Evolutionary conservation across 2,329 filamentous ascomycete species (phyloP).

Genomic region (Epichloe festucae): DNA sequence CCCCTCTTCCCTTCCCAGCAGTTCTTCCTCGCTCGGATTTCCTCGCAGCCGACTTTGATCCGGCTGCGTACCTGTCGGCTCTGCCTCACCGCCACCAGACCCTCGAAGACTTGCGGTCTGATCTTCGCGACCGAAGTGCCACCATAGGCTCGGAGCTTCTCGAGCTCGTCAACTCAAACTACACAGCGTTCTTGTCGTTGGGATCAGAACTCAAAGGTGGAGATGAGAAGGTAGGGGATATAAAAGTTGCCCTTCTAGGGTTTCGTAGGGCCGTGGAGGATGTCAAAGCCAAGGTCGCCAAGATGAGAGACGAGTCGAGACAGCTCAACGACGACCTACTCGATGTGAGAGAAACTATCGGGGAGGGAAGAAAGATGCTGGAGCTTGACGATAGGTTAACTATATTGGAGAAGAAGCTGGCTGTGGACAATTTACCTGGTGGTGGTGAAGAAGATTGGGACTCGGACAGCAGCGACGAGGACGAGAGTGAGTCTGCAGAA

Average conservation of each 20-base stretch:
- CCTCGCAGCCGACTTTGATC: conserved; percentile 62
- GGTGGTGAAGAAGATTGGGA: conserved; percentile 10
- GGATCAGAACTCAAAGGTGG: conserved; percentile 74
- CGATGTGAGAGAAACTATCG: conserved; percentile 49
- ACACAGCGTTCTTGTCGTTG: conserved; percentile 76
- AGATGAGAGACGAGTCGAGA: conserved; percentile 50
- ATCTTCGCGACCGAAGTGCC: conserved; percentile 69
- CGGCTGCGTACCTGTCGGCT: conserved; percentile 67
- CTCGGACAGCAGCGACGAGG: conserved; percentile 26
- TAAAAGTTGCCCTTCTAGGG: conserved; percentile 73
- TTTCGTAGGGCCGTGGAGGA: conserved; percentile 73
- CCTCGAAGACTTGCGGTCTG: conserved; percentile 79
- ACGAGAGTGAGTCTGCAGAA: conserved; percentile 20
- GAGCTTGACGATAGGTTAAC: conserved; percentile 52
- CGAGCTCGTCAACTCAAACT: conserved; percentile 91
- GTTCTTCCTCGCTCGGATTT: conserved; percentile 78
- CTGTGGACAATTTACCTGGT: conserved; percentile 31
- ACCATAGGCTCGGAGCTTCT: conserved; percentile 76
- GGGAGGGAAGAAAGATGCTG: conserved; percentile 47
- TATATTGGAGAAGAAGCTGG: conserved; percentile 50
- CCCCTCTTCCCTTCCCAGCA: conserved; percentile 73
- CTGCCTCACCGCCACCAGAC: conserved; percentile 85
- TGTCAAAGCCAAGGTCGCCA: conserved; percentile 52
- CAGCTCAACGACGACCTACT: conserved; percentile 53
- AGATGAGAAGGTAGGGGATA: conserved; percentile 82